Base-by-base conservation (phyloP, 352 stramenopile species). In the Halophytophthora batemanensis region DNA sequence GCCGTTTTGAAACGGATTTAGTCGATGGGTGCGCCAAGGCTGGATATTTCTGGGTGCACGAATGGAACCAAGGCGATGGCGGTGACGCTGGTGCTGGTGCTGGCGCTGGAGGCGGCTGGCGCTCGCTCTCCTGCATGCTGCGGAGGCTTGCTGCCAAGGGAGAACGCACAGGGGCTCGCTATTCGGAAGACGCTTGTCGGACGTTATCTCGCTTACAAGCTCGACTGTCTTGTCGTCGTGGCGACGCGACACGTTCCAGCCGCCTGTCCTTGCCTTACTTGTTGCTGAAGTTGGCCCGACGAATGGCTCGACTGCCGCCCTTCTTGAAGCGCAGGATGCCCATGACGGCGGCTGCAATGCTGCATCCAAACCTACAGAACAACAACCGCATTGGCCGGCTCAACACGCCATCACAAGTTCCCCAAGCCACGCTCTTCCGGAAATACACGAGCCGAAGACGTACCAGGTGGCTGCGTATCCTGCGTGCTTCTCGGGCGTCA, bases 401-500 rank as follows among this genome's bases (percentile, higher is more conserved):
- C 25, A 35, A 39, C n/a, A 5, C 10, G 25, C 18, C 40, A 55
- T 17, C 41, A n/a, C n/a, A n/a, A n/a, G n/a, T n/a, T n/a, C n/a
- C n/a, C n/a, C n/a, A n/a, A n/a, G n/a, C n/a, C 8, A 10, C 17
- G 7, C 8, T 25, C 11, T 35, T 25, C 15, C 19, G 6, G 28
- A 7, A 35, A n/a, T 5, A 6, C 41, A 11, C 13, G 25, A 46
- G 28, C n/a, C 38, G 2, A 37, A 28, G 36, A 31, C 69, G 39
- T 78, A 94, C 84, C 84, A 95, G 5, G 82, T 95, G 21, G 70
- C 76, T 3, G 84, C 84, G 44, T 95, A 95, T 33, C 77, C 82
- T 3, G 77, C 82, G 60, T 95, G 84, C 61, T 93, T 95, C 45
- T 82, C 69, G 19, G 84, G 84, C 6, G 84, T 92, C 84, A 95